Evolutionary conservation across 768 basidiomycete genomes (phyloP).

Genomic region (Mycena olivaceomarginata): DNA sequence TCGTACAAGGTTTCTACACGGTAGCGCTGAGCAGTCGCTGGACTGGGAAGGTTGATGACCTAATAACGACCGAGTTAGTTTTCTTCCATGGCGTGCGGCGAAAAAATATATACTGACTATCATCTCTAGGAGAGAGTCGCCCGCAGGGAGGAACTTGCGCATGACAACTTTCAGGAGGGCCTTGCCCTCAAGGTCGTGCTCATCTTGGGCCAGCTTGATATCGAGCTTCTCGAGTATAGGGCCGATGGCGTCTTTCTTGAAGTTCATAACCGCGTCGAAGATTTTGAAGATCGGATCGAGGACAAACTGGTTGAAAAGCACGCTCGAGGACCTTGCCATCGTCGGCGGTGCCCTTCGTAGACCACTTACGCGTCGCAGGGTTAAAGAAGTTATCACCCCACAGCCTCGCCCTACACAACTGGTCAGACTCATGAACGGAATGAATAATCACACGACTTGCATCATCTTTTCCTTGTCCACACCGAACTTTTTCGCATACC

Average conservation of each 20-base stretch:
- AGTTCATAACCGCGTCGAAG: constrained; percentile 99
- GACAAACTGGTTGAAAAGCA: constrained; percentile 99
- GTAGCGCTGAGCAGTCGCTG: constrained; percentile 98
- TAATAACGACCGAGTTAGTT: constrained; percentile 25
- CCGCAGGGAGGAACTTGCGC: constrained; percentile 99
- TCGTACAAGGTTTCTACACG: constrained; percentile 99
- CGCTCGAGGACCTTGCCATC: constrained; percentile 97
- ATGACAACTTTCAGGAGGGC: constrained; percentile 97
- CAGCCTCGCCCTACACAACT: constrained; percentile 74
- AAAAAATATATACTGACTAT: constrained; percentile 61
- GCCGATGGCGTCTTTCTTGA: constrained; percentile 92
- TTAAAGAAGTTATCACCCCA: constrained; percentile 99
- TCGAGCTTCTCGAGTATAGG: constrained; percentile 98
- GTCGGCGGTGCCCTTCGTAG: constrained; percentile 82
- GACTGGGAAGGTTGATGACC: constrained; percentile 97
- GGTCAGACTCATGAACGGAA: constrained; percentile 4
- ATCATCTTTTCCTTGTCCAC: constrained; percentile 99
- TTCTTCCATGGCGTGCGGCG: background rate
- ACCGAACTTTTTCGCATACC: constrained; percentile 99
- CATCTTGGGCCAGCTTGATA: constrained; percentile 89
- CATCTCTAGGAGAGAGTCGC: constrained; percentile 99
- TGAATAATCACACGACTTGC: constrained; percentile 5
- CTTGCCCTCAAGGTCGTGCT: constrained; percentile 97
- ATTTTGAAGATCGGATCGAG: constrained; percentile 99
- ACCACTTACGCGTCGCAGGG: constrained; percentile 97